Evolutionary conservation across 73 alveolate species (phyloP).

Genomic region (Blepharisma japonicum): DNA sequence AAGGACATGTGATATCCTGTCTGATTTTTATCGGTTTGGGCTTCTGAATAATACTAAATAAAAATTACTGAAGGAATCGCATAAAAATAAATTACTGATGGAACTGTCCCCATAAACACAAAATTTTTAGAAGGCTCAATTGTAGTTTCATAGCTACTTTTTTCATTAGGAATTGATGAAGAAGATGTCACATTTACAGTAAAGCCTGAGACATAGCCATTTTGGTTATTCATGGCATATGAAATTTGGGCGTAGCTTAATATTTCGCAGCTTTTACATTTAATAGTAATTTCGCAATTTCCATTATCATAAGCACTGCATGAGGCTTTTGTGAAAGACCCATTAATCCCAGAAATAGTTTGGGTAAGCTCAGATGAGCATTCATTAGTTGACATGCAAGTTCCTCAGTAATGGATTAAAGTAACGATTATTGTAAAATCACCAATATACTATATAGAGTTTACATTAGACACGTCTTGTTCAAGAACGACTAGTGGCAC

Average conservation of each 20-base stretch:
- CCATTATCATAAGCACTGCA: too few relatives aligned
- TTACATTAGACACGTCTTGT: not conserved
- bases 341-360: too few relatives aligned
- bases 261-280: too few relatives aligned
- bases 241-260: too few relatives aligned
- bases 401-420: too few relatives aligned
- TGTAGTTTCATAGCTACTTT: not conserved
- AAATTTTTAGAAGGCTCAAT: not conserved
- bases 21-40: not conserved
- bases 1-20: slow-evolving; percentile 10
- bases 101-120: not conserved
- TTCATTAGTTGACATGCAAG: too few relatives aligned
- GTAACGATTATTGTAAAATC: too few relatives aligned
- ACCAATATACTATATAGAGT: too few relatives aligned
- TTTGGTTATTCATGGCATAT: too few relatives aligned
- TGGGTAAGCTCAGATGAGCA: too few relatives aligned
- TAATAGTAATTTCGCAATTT: too few relatives aligned
- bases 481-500: slow-evolving; percentile 7
- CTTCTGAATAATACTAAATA: not conserved
- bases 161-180: not conserved
- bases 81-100: not conserved
- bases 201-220: not conserved
- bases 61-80: slow-evolving; percentile 22
- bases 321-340: too few relatives aligned
- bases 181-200: slow-evolving; percentile 2